phyloP scores from a whole-genome alignment of 1,139 yeast species.

The Suhomyces bokatorum region DNA sequence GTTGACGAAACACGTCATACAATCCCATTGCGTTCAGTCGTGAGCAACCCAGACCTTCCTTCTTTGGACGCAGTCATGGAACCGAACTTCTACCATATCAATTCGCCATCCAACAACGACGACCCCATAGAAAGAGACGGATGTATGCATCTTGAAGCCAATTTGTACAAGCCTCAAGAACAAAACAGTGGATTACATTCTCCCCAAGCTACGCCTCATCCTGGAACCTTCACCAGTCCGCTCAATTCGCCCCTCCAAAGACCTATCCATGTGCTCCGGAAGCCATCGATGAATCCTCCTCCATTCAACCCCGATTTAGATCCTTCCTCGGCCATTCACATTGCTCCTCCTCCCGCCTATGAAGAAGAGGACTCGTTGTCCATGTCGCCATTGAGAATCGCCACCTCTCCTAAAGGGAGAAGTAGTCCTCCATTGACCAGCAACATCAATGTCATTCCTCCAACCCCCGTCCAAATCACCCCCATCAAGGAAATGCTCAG shows the following conservation, averaged over 20 bases:
- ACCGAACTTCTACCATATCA: constrained; percentile 31
- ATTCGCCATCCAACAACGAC: constrained; percentile 28
- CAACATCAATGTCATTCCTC: constrained; percentile 10
- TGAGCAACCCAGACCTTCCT: background rate
- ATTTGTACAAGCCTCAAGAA: constrained; percentile 56
- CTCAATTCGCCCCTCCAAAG: constrained; percentile 31
- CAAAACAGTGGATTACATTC: constrained; percentile 39
- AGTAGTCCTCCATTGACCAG: background rate
- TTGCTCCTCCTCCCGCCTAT: constrained; percentile 41
- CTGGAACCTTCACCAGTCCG: constrained; percentile 42
- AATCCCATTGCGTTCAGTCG: constrained; percentile 1
- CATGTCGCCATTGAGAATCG: constrained; percentile 35
- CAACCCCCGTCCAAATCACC: constrained; percentile 14
- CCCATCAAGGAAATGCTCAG: constrained; percentile 18
- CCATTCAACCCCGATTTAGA: constrained; percentile 38
- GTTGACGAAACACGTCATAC: constrained; percentile 29
- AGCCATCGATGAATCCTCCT: constrained; percentile 46
- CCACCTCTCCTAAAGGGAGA: constrained; percentile 9
- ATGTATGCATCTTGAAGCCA: constrained; percentile 55
- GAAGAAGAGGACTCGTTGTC: constrained; percentile 27
- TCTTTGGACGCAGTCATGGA: constrained; percentile 21
- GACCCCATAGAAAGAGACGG: constrained; percentile 44
- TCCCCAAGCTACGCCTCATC: constrained; percentile 59
- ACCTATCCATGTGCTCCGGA: constrained; percentile 38
- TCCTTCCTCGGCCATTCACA: constrained; percentile 27